Conservation (phyloP, 73 alveolate genomes). For the Blepharisma japonicum region DNA sequence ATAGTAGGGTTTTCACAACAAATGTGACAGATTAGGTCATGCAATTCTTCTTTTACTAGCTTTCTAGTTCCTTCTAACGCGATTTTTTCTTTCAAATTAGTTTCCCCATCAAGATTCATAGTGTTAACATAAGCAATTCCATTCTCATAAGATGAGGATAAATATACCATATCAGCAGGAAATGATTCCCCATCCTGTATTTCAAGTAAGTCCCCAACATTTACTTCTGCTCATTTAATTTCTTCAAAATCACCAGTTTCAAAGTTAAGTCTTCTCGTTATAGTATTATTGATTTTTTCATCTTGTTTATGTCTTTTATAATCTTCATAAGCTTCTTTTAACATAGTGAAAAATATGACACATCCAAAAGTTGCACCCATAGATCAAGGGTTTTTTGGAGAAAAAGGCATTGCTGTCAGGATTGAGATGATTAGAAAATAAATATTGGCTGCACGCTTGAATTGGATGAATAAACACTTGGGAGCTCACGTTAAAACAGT, state of each 20-base stretch:
- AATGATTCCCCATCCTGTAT: constrained; percentile 62
- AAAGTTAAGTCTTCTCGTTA: constrained; percentile 27
- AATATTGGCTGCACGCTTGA: constrained; percentile 74
- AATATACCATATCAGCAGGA: constrained; percentile 76
- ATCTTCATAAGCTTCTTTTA: constrained; percentile 94
- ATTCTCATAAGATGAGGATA: constrained; percentile 59
- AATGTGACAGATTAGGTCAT: neutral
- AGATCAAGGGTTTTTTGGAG: constrained; percentile 87
- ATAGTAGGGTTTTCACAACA: constrained; percentile 26
- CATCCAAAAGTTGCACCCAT: constrained; percentile 86
- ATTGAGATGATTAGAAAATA: constrained; percentile 75
- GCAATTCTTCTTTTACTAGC: constrained; percentile 15
- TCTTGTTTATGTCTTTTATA: constrained; percentile 58
- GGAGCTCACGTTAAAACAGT: constrained; percentile 82
- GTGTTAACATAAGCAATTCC: constrained; percentile 70
- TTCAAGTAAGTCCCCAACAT: constrained; percentile 58
- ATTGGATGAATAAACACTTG: constrained; percentile 65
- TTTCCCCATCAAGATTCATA: constrained; percentile 80
- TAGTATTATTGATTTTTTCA: constrained; percentile 49
- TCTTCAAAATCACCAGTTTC: constrained; percentile 46
- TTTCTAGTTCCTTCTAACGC: constrained; percentile 49
- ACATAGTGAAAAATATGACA: constrained; percentile 87
- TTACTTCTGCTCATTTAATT: constrained; percentile 50
- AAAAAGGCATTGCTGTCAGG: constrained; percentile 79
- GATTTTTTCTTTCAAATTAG: constrained; percentile 75